Evolutionary conservation across 352 stramenopile species (phyloP), one percentile per base, ranked within the genome.

Genomic region (Globisporangium radiosum): DNA sequence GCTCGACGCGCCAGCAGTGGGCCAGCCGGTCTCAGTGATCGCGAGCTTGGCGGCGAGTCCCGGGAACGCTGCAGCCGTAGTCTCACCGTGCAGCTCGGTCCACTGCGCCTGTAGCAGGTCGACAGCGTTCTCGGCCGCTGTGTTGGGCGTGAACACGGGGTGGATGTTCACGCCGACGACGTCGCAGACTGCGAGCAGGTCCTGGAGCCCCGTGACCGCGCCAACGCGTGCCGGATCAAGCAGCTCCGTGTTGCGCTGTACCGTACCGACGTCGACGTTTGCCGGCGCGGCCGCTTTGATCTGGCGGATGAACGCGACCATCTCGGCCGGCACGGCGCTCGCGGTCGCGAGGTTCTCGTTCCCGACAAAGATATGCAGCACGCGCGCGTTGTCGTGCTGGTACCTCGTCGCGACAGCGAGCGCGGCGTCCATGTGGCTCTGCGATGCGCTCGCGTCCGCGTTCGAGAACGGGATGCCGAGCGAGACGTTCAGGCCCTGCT

Each of bases 131-230:
- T 59, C 55, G 5, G 57, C 75, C 0, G 51, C 66, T 4, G 69
- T 75, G 56, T 65, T 56, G 13, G 66, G 48, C 15, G 62, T 75
- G 69, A 90, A 92, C 13, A 82, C 73, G 0, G 77, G 75, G 62
- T 89, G 78, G 54, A 90, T 86, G 72, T 90, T 89, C 57, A 87
- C 81, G 39, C 79, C 81, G 33, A 87, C 59, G 44, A 82, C 66
- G 55, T 92, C 78, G 63, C 75, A 86, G 10, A 59, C 68, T 3
- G 54, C 48, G 19, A 88, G 62, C n/a, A 92, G 65, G 54, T 79
- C 70, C 25, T 63, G 49, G 37, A 78, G 44, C 1, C 72, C 70
- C 36, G 60, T 68, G 48, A 83, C 65, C 17, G 67, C 54, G 39
- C 48, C 63, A 47, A 72, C 72, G 17, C 66, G 73, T 10, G 66